Evolutionary conservation across 1,139 yeast genomes (phyloP).

Genomic region (Citeromyces hawaiiensis): DNA sequence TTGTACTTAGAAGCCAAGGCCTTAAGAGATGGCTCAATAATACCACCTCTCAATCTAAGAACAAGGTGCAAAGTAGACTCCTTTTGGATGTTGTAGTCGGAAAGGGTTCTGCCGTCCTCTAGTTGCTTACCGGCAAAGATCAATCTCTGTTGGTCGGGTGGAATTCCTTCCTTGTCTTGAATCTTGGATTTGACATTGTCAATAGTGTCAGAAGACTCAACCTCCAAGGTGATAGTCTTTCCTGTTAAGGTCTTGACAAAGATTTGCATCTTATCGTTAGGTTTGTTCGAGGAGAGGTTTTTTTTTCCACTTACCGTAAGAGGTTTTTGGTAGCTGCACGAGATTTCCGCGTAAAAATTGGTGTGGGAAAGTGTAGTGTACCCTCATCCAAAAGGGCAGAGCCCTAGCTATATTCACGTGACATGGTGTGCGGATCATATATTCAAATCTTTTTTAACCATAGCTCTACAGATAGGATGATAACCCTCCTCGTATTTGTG

Average conservation of each 20-base stretch:
- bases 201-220: conserved; percentile 88
- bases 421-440: conserved; percentile 2
- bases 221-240: conserved; percentile 88
- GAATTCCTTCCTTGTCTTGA: conserved; percentile 91
- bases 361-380: neutral
- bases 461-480: conserved; percentile 75
- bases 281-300: neutral
- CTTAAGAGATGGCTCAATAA: conserved; percentile 98
- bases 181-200: conserved; percentile 90
- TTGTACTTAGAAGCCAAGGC: conserved; percentile 98
- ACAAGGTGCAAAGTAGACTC: conserved; percentile 85
- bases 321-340: conserved; percentile 1
- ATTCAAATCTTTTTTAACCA: conserved; percentile 66
- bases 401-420: neutral
- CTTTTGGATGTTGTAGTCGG: conserved; percentile 92
- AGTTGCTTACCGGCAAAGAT: conserved; percentile 92
- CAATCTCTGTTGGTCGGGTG: conserved; percentile 91
- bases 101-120: conserved; percentile 86
- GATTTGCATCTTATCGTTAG: conserved; percentile 40
- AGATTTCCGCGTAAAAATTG: neutral
- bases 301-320: neutral
- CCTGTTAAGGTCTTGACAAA: conserved; percentile 82
- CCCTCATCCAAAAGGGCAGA: neutral
- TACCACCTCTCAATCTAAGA: conserved; percentile 88
- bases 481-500: conserved; percentile 41